Percentiles rank a stretch among this genome's conserved stretches.
Evolutionary conservation across 495 filamentous ascomycete genomes (phyloP).

Genomic region (Xylaria scruposa): DNA sequence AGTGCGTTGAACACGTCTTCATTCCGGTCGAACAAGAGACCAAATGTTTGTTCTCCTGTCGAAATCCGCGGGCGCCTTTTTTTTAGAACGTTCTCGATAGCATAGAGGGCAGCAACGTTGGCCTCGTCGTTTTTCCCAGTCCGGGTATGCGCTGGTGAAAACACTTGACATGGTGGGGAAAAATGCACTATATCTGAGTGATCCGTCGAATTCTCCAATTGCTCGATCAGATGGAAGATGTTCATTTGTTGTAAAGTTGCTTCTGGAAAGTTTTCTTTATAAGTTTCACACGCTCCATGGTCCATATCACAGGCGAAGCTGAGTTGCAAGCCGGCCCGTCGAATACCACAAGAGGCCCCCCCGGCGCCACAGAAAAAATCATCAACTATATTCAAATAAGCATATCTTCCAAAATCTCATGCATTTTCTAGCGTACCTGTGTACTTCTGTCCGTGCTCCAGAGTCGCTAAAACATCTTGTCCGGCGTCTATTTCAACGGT

Average conservation of each 20-base stretch:
- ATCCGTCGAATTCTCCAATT: conserved; percentile 23
- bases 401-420: background rate
- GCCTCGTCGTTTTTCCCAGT: conserved; percentile 67
- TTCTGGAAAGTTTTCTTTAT: conserved; percentile 63
- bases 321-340: conserved; percentile 51
- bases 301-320: conserved; percentile 68
- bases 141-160: conserved; percentile 74
- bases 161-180: conserved; percentile 82
- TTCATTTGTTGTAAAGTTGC: conserved; percentile 48
- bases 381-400: conserved; percentile 55
- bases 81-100: conserved; percentile 60
- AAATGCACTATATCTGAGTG: conserved; percentile 73
- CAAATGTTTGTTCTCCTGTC: conserved; percentile 83
- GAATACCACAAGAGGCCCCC: conserved; percentile 71
- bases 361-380: conserved; percentile 78
- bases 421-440: background rate
- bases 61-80: conserved; percentile 67
- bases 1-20: conserved; percentile 61
- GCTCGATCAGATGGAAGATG: conserved; percentile 51
- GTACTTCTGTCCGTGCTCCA: conserved; percentile 39
- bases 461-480: background rate
- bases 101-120: conserved; percentile 72
- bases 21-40: conserved; percentile 56
- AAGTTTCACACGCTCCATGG: conserved; percentile 57
- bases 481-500: conserved; percentile 19